phyloP scores from a whole-genome alignment of 257 asterid genomes.

The Capsicum baccatum region DNA sequence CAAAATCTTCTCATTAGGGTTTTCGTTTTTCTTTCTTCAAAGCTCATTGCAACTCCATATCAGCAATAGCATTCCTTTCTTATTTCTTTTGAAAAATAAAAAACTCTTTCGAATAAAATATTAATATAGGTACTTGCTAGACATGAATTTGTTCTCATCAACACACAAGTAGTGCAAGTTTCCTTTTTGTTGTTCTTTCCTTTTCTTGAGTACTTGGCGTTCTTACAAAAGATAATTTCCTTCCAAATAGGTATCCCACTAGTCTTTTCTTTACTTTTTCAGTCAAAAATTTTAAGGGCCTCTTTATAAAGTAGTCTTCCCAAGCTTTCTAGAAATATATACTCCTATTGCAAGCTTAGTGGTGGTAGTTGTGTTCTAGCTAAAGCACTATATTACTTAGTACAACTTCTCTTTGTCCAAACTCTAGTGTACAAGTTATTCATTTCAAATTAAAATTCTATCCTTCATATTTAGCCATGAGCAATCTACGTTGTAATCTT shows the following conservation, averaged over 20 bases:
- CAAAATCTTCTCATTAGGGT: slow-evolving; percentile 4
- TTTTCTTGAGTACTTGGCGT: slow-evolving; percentile 5
- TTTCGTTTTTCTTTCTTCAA: neutral
- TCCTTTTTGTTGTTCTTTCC: slow-evolving; percentile 9
- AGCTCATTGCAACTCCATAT: neutral
- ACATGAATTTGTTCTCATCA: slow-evolving; percentile 1
- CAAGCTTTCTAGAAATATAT: slow-evolving; percentile 27
- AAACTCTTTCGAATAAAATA: neutral
- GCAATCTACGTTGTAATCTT: no score
- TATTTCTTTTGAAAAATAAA: neutral
- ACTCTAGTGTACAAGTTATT: no score
- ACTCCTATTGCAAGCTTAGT: neutral
- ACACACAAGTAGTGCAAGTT: slow-evolving; percentile 4
- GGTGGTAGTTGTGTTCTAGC: slow-evolving; percentile 20
- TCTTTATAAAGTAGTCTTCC: slow-evolving; percentile 26
- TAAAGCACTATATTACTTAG: neutral
- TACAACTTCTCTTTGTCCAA: neutral
- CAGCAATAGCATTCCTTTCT: neutral
- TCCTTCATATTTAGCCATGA: neutral
- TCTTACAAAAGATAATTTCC: slow-evolving; percentile 22
- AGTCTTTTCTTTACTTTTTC: slow-evolving; percentile 27
- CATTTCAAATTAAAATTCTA: no score
- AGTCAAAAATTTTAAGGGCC: slow-evolving; percentile 9
- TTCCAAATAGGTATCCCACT: slow-evolving; percentile 26
- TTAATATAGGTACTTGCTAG: neutral